Evolutionary conservation across 164 flowering plant genomes (phyloP).

Genomic region (Macadamia tetraphylla): DNA sequence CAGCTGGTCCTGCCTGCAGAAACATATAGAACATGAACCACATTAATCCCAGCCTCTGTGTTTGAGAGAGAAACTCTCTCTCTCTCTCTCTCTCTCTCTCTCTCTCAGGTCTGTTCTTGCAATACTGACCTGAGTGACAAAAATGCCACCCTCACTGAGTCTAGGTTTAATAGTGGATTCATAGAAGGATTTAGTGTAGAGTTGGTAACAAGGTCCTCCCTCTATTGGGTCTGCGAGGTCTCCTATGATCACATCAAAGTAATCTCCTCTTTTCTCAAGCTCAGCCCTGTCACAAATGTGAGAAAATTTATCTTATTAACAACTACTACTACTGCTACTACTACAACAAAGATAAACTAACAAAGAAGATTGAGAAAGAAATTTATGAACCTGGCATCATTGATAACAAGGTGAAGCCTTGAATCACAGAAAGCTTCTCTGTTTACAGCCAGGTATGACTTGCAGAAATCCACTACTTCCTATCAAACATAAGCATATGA

Average conservation of each 20-base stretch:
- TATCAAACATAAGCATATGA: constrained; percentile 13
- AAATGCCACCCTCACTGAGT: constrained; percentile 65
- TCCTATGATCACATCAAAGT: constrained; percentile 80
- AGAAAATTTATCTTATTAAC: neutral
- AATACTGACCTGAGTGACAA: constrained; percentile 74
- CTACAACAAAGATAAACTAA: neutral
- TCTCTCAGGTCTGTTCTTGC: neutral
- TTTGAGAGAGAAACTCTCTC: neutral
- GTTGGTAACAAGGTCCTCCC: constrained; percentile 95
- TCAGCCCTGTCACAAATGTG: constrained; percentile 50
- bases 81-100: neutral
- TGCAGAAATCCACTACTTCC: constrained; percentile 96
- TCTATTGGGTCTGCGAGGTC: constrained; percentile 93
- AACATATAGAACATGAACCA: neutral
- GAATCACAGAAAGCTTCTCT: constrained; percentile 71
- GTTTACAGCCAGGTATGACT: constrained; percentile 60
- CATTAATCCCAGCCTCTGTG: neutral
- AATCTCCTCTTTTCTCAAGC: constrained; percentile 51
- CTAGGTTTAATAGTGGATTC: constrained; percentile 65
- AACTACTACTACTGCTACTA: too few relatives aligned
- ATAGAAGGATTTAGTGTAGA: constrained; percentile 91
- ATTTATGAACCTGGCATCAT: constrained; percentile 61
- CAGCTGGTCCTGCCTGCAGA: constrained; percentile 92
- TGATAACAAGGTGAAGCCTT: constrained; percentile 79
- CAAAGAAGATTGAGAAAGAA: neutral